These are phyloP conservation scores for Naganishia sp. DNA, from an alignment of 1,284 basidiomycete species.

Conservation along the genomic window DNA sequence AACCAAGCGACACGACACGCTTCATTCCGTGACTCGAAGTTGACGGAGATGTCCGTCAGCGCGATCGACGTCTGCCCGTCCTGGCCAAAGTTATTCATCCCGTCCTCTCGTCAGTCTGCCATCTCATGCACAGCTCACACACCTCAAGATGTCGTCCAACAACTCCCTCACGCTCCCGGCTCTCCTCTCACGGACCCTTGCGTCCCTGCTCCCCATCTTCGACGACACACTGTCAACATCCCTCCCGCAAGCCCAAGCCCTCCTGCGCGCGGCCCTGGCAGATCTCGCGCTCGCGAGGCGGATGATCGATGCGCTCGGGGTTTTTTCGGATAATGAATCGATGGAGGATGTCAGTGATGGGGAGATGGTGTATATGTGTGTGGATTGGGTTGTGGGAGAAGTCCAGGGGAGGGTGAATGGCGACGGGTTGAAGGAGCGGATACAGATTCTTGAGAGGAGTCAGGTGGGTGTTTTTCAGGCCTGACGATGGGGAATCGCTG, in stretches of 20 bases:
- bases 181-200: constrained; percentile 46
- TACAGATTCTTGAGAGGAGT: constrained; percentile 61
- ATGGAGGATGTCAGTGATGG: constrained; percentile 80
- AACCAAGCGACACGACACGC: too few relatives aligned
- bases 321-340: constrained; percentile 84
- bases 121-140: neutral
- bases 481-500: neutral
- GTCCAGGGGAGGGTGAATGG: constrained; percentile 68
- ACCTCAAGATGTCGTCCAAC: constrained; percentile 11
- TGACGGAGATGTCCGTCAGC: too few relatives aligned
- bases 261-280: constrained; percentile 40
- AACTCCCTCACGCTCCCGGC: constrained; percentile 46
- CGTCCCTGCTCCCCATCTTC: constrained; percentile 45
- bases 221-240: constrained; percentile 44
- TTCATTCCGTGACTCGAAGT: too few relatives aligned
- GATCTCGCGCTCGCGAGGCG: constrained; percentile 51
- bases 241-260: constrained; percentile 38
- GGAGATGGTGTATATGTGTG: constrained; percentile 75
- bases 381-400: constrained; percentile 72
- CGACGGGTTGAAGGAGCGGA: constrained; percentile 63
- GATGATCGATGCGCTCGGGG: constrained; percentile 58
- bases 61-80: too few relatives aligned
- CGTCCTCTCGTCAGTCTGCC: neutral
- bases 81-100: neutral
- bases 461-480: constrained; percentile 59